These are phyloP conservation scores for Sindora glabra DNA, from an alignment of 306 rosid species.

Conservation along the genomic window DNA sequence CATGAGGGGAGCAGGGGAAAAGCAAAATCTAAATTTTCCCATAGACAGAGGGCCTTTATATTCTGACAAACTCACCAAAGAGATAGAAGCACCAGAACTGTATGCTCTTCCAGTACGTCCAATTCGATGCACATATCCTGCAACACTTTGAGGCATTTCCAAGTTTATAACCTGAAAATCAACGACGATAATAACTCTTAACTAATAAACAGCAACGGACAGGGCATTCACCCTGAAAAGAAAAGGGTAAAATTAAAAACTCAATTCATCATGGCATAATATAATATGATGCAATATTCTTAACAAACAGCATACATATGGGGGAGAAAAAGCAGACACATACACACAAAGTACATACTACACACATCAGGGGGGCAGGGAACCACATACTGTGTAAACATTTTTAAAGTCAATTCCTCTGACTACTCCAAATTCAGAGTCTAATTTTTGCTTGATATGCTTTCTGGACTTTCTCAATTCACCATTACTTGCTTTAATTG, in stretches of 20 bases:
- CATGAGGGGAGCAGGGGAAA: neutral
- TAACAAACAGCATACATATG: neutral
- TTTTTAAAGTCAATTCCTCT: conserved; percentile 93
- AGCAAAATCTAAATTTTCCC: neutral
- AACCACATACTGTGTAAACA: conserved; percentile 72
- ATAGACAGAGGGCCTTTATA: neutral
- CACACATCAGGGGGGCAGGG: neutral
- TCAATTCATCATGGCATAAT: conserved; percentile 1
- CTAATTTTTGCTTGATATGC: conserved; percentile 45
- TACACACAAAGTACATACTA: neutral
- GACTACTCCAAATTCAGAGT: conserved; percentile 94
- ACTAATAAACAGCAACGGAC: neutral
- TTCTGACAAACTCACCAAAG: conserved; percentile 62
- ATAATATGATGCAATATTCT: neutral
- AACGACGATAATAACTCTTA: conserved; percentile 2
- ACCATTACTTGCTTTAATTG: conserved; percentile 29
- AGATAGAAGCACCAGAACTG: conserved; percentile 75
- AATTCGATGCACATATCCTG: conserved; percentile 82
- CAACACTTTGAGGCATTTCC: conserved; percentile 74
- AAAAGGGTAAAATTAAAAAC: neutral
- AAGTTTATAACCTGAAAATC: conserved; percentile 74
- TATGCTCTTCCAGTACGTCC: conserved; percentile 98
- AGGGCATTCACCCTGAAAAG: neutral
- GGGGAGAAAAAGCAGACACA: neutral
- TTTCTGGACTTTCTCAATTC: conserved; percentile 42